phyloP scores from a whole-genome alignment of 225 moss, liverwort and hornwort genomes.

The Thuidium tamariscinum region DNA sequence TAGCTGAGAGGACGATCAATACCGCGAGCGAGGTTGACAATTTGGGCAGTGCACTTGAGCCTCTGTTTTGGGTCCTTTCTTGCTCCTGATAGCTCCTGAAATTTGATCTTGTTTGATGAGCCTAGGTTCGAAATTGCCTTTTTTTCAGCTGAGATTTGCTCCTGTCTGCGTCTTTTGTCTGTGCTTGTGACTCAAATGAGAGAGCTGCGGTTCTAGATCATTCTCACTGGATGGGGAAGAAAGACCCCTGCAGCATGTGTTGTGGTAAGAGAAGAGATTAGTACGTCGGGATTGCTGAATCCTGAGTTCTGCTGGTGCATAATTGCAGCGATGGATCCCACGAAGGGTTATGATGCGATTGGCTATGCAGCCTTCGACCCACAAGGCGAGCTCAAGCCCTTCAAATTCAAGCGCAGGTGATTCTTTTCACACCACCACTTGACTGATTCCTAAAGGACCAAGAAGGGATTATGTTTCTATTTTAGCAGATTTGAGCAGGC shows the following conservation, averaged over 20 bases:
- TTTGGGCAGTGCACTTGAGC: background rate
- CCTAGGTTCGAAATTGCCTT: background rate
- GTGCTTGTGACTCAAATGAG: background rate
- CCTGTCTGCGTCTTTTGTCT: background rate
- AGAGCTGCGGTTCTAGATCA: background rate
- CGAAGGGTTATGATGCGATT: constrained; percentile 15
- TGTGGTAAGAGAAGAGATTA: background rate
- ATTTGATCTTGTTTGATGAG: background rate
- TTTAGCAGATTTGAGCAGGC: background rate
- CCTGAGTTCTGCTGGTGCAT: background rate
- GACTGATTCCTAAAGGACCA: no score
- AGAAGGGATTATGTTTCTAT: no score
- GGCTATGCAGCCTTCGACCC: constrained; percentile 27
- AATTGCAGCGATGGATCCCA: constrained; percentile 16
- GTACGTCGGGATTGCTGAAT: background rate
- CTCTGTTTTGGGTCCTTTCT: background rate
- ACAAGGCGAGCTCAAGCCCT: constrained; percentile 29
- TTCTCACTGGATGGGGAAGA: background rate
- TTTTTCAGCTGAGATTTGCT: background rate
- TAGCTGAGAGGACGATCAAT: background rate
- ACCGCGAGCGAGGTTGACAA: background rate
- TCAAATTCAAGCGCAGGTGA: constrained; percentile 49
- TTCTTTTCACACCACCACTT: background rate
- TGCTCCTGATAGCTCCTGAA: background rate
- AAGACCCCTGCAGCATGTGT: background rate